These are phyloP conservation scores for Abelmoschus esculentus DNA, from an alignment of 345 rosid species.

Conservation along the genomic window DNA sequence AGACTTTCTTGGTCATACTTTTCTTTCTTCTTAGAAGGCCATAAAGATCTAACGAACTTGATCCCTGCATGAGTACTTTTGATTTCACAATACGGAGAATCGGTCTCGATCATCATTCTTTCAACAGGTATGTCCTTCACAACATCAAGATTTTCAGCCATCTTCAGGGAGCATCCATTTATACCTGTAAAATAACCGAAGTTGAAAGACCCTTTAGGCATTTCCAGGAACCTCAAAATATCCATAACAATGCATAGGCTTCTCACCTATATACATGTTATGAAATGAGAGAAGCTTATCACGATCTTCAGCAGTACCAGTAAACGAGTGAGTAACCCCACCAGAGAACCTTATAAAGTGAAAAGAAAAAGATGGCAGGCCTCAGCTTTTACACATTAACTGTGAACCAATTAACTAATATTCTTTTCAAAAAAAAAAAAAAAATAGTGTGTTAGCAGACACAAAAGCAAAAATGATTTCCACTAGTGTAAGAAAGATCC, in stretches of 20 bases:
- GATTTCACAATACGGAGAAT: slow-evolving; percentile 95
- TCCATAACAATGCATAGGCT: slow-evolving; percentile 1
- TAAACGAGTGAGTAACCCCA: slow-evolving; percentile 92
- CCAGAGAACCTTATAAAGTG: slow-evolving; percentile 50
- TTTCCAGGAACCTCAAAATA: not conserved
- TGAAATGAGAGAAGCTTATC: slow-evolving; percentile 69
- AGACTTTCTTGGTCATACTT: slow-evolving; percentile 63
- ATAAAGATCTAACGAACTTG: slow-evolving; percentile 46
- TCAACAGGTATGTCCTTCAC: slow-evolving; percentile 64
- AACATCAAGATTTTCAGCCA: slow-evolving; percentile 73
- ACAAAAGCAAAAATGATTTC: not conserved
- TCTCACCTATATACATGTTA: slow-evolving; percentile 70
- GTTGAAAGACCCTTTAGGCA: not conserved
- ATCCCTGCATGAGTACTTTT: slow-evolving; percentile 82
- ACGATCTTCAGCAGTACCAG: slow-evolving; percentile 65
- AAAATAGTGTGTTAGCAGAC: not conserved
- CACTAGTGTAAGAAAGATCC: not conserved
- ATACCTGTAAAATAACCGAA: slow-evolving; percentile 40
- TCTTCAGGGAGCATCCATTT: slow-evolving; percentile 88
- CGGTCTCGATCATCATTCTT: slow-evolving; percentile 96
- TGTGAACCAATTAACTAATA: not conserved
- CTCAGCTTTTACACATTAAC: not conserved
- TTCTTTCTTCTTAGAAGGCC: slow-evolving; percentile 96
- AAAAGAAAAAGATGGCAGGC: not conserved
- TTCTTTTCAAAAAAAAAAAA: not conserved